A percentile compares a stretch with the other conserved stretches of the same genome.
These are phyloP conservation scores for Septoria petroselini DNA, from an alignment of 2,329 filamentous ascomycete genomes.

Conservation along the genomic window DNA sequence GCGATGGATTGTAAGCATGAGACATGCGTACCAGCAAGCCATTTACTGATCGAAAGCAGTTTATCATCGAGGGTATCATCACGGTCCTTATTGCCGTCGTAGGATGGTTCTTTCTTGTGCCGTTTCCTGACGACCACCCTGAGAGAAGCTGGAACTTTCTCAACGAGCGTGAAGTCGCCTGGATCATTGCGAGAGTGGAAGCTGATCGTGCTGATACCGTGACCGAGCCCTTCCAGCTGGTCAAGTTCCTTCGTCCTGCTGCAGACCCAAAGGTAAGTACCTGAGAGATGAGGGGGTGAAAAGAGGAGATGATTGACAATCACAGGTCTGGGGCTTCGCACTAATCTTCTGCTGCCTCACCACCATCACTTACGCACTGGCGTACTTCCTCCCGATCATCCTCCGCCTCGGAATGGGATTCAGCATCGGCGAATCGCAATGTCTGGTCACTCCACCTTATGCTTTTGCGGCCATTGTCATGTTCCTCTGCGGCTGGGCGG, in stretches of 20 bases:
- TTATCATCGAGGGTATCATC: conserved; percentile 43
- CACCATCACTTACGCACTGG: conserved; percentile 71
- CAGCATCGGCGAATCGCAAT: conserved; percentile 30
- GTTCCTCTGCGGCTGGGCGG: conserved; percentile 30
- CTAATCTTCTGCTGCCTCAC: conserved; percentile 61
- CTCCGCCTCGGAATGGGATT: conserved; percentile 36
- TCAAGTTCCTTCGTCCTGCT: conserved; percentile 48
- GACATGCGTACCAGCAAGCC: background rate
- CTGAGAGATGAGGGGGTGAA: too few species aligned
- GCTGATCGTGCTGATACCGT: conserved; percentile 51
- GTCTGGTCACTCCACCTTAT: conserved; percentile 38
- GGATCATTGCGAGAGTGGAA: conserved; percentile 50
- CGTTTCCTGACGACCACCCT: conserved; percentile 44
- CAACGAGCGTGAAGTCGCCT: conserved; percentile 44
- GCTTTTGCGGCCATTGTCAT: conserved; percentile 36
- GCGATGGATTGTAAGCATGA: conserved; percentile 39
- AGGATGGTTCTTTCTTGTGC: conserved; percentile 46
- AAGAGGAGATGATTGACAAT: too few species aligned
- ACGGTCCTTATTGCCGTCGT: conserved; percentile 41
- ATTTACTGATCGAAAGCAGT: conserved; percentile 24
- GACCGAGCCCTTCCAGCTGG: conserved; percentile 47
- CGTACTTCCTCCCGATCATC: conserved; percentile 51
- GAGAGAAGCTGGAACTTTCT: conserved; percentile 45
- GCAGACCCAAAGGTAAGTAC: conserved; percentile 46
- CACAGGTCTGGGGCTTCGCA: conserved; percentile 52